Evolutionary conservation across 148 eudicot genomes (phyloP), one percentile per base, ranked within the genome.

Genomic region (Silene uniflora): DNA sequence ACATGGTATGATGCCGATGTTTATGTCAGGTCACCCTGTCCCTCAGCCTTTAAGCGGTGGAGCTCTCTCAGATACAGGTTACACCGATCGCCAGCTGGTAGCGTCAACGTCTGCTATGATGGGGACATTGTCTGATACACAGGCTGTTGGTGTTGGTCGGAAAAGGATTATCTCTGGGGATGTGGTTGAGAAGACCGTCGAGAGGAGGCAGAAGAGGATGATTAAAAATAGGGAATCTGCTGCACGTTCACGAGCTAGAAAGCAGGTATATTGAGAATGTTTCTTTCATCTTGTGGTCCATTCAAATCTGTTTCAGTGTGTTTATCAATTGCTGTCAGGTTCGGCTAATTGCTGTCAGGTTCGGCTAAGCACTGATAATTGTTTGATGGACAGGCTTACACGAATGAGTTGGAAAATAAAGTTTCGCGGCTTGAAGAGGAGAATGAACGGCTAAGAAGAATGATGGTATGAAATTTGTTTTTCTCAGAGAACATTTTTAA

Each of bases 121-220:
- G 90, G 93, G 88, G 10, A 73, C 90, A 10, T 80, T 87, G 70
- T 92, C 93, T 0, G 99, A 92, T 63, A 87, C 90, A 1, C 98
- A 88, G 79, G 79, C 90, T 10, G 88, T 88, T 22, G 91, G 96
- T 19, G 88, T 88, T n/a, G 91, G 96, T 19, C 76, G 92, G 76
- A 92, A 95, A 83, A 85, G 97, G 86, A 80, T 76, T 79, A 88
- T 86, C 68, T 79, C 87, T 0, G 96, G 87, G n/a, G 93, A 84
- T 35, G 86, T 90, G 81, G 89, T 86, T 63, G 96, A 94, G 76
- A 94, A 84, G 83, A 90, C 91, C 9, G 98, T 92, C 60, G 97
- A 94, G 82, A 89, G 96, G 89, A 88, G 97, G 87, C 97, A 94
- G 77, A 94, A 94, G 81, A 87, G 98, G 75, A 94, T 94, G 98